Base-by-base conservation (phyloP, 352 stramenopile genomes). In the Globisporangium irregulare region DNA sequence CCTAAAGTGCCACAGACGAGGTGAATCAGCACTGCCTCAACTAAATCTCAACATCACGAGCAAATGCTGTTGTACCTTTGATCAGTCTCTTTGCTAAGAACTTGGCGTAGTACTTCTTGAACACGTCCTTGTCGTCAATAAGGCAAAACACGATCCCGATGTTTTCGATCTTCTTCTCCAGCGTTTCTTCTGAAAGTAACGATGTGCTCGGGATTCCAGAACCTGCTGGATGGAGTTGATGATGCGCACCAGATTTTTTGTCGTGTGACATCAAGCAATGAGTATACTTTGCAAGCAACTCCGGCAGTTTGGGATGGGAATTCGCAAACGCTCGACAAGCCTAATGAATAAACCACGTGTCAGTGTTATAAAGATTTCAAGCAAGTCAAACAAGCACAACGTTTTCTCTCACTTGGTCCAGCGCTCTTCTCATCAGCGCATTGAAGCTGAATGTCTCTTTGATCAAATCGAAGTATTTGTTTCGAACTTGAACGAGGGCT, bases 31-130 rank as follows among this genome's bases (percentile, higher is more conserved):
- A 58, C n/a, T 22, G 29, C 10, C n/a, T 24, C 8, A 34, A 38
- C 18, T 32, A 15, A 24, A 34, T 60, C 6, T 18, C 15, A 2
- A 18, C 18, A n/a, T 41, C 25, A n/a, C 2, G 4, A 18, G 24
- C 12, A 5, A 4, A 6, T 29, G 7, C 32, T n/a, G 4, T 29
- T 25, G 1, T 69, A 93, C 86, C 88, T 90, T 93, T 92, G 69
- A 95, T 93, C 22, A 95, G 73, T 3, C 88, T 78, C 57, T 94
- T 94, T 7, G 88, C 83, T 48, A 95, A 63, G 69, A 91, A 91
- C 62, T 94, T 95, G 2, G 88, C 85, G 62, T 95, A 95, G 63
- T 91, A 94, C 56, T 93, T 93, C 67, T 95, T 94, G 85, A 95
- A 95, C 14, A 95, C 73, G 65, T 95, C 88, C 68, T 95, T 95